Conservation (phyloP, 495 filamentous ascomycete species). For the Talaromyces nanjingensis region DNA sequence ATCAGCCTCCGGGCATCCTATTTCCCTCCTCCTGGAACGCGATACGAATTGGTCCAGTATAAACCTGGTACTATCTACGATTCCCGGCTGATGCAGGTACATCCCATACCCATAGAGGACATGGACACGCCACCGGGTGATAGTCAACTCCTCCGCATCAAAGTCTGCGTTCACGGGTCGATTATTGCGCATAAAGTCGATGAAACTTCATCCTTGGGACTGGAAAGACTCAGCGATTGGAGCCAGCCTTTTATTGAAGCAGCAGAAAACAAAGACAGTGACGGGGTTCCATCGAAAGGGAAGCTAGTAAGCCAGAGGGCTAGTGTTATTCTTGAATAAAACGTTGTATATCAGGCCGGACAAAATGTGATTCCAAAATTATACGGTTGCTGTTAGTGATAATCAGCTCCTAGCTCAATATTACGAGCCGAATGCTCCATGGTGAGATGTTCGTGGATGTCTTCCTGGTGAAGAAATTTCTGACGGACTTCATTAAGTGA, state of each 20-base stretch:
- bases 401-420: too few relatives aligned
- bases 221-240: not conserved
- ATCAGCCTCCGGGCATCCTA: not conserved
- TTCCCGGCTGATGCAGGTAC: not conserved
- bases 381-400: too few relatives aligned
- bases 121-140: not conserved
- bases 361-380: too few relatives aligned
- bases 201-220: not conserved
- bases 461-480: too few relatives aligned
- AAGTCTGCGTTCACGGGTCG: not conserved
- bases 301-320: not conserved
- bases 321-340: not conserved
- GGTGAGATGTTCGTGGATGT: too few relatives aligned
- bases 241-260: not conserved
- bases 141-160: not conserved
- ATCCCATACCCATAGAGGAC: not conserved
- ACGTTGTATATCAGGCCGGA: not conserved
- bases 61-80: not conserved
- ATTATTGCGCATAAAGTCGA: not conserved
- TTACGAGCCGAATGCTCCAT: too few relatives aligned
- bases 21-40: not conserved
- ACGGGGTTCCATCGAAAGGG: not conserved
- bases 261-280: not conserved
- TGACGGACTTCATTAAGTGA: too few relatives aligned
- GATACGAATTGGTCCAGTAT: not conserved